Evolutionary conservation across 2,329 filamentous ascomycete species (phyloP).

Genomic region (Scedosporium dehoogii): DNA sequence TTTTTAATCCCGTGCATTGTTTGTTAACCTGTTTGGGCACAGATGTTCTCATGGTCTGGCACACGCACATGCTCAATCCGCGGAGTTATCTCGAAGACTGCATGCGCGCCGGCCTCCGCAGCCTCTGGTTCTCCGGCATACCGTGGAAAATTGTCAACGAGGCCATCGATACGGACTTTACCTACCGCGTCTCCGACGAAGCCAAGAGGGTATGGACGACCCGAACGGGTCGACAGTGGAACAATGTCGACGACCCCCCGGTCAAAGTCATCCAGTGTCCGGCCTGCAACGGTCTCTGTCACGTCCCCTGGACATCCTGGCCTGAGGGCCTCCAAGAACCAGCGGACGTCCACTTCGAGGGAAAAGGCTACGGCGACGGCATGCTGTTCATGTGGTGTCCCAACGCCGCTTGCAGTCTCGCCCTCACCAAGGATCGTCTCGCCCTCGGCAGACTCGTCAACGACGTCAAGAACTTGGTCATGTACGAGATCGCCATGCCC

Average conservation of each 20-base stretch:
- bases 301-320: constrained; percentile 52
- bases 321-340: constrained; percentile 19
- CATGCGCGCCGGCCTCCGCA: constrained; percentile 43
- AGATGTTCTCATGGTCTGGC: constrained; percentile 74
- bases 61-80: constrained; percentile 70
- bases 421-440: constrained; percentile 47
- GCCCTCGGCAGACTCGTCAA: constrained; percentile 50
- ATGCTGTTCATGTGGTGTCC: constrained; percentile 40
- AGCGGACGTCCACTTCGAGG: constrained; percentile 20
- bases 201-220: constrained; percentile 36
- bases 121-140: constrained; percentile 52
- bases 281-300: constrained; percentile 30
- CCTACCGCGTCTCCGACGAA: constrained; percentile 37
- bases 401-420: constrained; percentile 30
- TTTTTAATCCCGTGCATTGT: neutral
- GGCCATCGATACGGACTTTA: constrained; percentile 49
- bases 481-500: constrained; percentile 45
- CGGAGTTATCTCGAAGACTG: constrained; percentile 65
- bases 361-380: constrained; percentile 51
- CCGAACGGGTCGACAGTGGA: constrained; percentile 44
- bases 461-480: constrained; percentile 41
- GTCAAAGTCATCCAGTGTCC: constrained; percentile 45
- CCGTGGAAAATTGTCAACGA: constrained; percentile 53
- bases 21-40: constrained; percentile 4
- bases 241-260: constrained; percentile 42